Base-by-base conservation (phyloP, 352 stramenopile species). In the Nothophytophthora sp. region DNA sequence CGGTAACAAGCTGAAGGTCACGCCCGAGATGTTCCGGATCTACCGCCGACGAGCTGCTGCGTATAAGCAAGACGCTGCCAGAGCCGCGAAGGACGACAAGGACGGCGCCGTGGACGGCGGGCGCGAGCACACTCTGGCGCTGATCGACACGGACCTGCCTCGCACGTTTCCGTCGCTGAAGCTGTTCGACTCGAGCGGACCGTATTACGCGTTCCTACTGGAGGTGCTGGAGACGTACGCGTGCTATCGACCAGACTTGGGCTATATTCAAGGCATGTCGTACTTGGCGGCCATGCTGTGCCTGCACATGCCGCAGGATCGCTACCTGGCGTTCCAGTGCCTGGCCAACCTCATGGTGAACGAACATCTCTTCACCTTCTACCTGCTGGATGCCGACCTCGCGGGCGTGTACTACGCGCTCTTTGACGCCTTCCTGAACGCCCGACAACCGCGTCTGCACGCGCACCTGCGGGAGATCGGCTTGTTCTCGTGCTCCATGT, bases 201-300 rank as follows among this genome's bases (percentile, higher is more conserved):
- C 81, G 24, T 92, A 92, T 47, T 90, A 89, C 40, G 73, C 75
- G 4, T 90, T 80, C 27, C 45, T 95, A 27, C 63, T 86, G 5
- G 83, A 96, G 51, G 81, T 95, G 1, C 64, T 96, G 8, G 83
- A 92, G 44, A 91, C 88, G 5, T 96, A 95, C 49, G 82, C 82
- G 5, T 92, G 81, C 49, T 95, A 94, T 44, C 81, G 88, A 3
- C 88, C 88, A 4, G 88, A 96, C 32, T 56, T 96, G 20, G 88
- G 88, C 0, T 96, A 96, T 42, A 92, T 95, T 38, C 88, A 96
- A 43, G 88, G 88, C 22, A 96, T 96, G 86, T 92, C 79, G 40
- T 96, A 96, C 46, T 55, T 96, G 13, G 84, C 86, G 0, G 88
- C 88, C 10, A 71, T 95, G 60, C 38, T 96, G 18, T 93, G 82